Percentiles rank a stretch among this genome's conserved stretches.
phyloP scores from a whole-genome alignment of 2,329 filamentous ascomycete genomes.

The Fusarium poae region DNA sequence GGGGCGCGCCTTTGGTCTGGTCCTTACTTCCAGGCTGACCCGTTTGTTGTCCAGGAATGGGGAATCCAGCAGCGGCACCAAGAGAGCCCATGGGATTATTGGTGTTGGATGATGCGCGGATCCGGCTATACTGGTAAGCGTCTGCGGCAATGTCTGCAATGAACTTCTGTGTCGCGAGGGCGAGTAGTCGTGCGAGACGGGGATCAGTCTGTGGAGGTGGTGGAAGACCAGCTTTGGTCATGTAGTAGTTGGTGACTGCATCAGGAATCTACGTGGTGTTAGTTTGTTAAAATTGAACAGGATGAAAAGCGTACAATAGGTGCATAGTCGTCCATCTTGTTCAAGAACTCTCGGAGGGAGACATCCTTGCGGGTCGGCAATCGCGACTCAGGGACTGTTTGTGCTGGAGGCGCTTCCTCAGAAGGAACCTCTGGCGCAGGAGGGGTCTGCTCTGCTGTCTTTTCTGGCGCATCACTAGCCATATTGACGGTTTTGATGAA shows the following conservation, averaged over 20 bases:
- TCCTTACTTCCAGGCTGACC: slow-evolving; percentile 69
- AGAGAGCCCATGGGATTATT: slow-evolving; percentile 94
- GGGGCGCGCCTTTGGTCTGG: slow-evolving; percentile 69
- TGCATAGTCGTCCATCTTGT: slow-evolving; percentile 98
- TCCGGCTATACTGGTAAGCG: slow-evolving; percentile 97
- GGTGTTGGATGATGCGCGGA: slow-evolving; percentile 87
- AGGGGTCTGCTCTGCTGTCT: slow-evolving; percentile 48
- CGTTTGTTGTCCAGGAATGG: slow-evolving; percentile 72
- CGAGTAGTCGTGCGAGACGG: slow-evolving; percentile 90
- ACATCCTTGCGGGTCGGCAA: slow-evolving; percentile 89
- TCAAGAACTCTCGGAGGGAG: slow-evolving; percentile 90
- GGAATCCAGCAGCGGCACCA: slow-evolving; percentile 79
- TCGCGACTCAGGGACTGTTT: slow-evolving; percentile 68
- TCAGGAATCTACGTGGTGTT: slow-evolving; percentile 78
- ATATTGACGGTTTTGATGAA: slow-evolving; percentile 48
- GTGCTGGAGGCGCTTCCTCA: slow-evolving; percentile 58
- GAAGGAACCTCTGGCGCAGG: slow-evolving; percentile 48
- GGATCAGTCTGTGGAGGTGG: slow-evolving; percentile 91
- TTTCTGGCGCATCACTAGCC: slow-evolving; percentile 55
- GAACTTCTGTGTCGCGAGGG: slow-evolving; percentile 98
- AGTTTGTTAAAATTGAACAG: slow-evolving; percentile 7
- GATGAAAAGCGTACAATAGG: slow-evolving; percentile 79
- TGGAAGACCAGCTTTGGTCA: slow-evolving; percentile 93
- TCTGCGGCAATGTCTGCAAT: slow-evolving; percentile 97
- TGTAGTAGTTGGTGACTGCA: slow-evolving; percentile 97